A percentile compares a stretch with the other conserved stretches of the same genome.
phyloP scores from a whole-genome alignment of 1,139 yeast genomes.

The Yamadazyma siamensis region DNA sequence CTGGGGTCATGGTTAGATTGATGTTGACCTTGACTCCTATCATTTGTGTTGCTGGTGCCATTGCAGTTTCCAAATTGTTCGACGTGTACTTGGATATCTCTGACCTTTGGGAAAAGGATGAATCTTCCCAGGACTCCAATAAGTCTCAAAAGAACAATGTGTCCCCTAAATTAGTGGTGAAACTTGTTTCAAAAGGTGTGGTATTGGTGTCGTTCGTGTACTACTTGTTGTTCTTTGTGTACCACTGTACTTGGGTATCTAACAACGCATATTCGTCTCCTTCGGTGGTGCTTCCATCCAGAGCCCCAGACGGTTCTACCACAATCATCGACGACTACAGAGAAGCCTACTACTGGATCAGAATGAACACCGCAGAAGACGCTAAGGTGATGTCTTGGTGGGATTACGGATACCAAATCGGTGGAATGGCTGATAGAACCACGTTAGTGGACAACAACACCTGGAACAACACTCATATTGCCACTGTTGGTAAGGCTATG shows the following conservation, averaged over 20 bases:
- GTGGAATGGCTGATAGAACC: constrained; percentile 99
- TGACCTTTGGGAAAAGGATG: constrained; percentile 22
- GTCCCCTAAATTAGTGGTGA: constrained; percentile 21
- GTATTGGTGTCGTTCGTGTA: constrained; percentile 71
- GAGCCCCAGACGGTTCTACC: constrained; percentile 80
- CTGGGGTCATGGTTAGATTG: constrained; percentile 98
- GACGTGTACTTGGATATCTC: constrained; percentile 78
- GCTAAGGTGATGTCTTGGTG: constrained; percentile 98
- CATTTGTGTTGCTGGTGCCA: constrained; percentile 85
- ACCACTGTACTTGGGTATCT: constrained; percentile 97
- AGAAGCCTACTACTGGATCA: constrained; percentile 98
- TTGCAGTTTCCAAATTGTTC: constrained; percentile 79
- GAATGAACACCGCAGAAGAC: constrained; percentile 97
- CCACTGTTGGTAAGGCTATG: constrained; percentile 99
- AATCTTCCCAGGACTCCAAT: constrained; percentile 5
- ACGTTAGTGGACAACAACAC: constrained; percentile 98
- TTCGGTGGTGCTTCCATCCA: constrained; percentile 89
- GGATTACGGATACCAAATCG: constrained; percentile 99
- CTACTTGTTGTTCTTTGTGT: constrained; percentile 79
- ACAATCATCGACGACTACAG: constrained; percentile 92
- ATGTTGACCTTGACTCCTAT: constrained; percentile 97
- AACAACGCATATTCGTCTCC: constrained; percentile 96
- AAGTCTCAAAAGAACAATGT: constrained; percentile 14
- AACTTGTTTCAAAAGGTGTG: constrained; percentile 51
- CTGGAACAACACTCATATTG: constrained; percentile 99